Conservation (phyloP, 225 moss, liverwort and hornwort genomes). For the Bryoerythrophyllum caledonicum region DNA sequence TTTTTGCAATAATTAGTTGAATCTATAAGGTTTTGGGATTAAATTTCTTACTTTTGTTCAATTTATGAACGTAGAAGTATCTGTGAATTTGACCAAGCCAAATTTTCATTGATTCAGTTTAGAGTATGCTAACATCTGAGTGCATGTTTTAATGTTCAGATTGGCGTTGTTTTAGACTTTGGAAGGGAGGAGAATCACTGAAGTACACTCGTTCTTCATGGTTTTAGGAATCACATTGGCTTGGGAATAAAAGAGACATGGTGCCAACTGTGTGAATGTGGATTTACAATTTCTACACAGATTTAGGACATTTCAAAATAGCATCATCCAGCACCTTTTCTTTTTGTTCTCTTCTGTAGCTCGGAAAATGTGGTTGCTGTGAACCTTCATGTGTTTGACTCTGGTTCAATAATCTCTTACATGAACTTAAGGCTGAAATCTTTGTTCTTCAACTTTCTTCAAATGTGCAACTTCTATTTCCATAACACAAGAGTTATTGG, state of each 20-base stretch:
- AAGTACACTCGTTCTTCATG: neutral
- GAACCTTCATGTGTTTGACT: neutral
- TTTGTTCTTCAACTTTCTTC: neutral
- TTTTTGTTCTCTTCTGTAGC: neutral
- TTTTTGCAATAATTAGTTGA: too few species aligned
- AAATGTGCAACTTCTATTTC: too few species aligned
- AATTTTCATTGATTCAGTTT: neutral
- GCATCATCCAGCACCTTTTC: constrained; percentile 15
- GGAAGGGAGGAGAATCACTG: constrained; percentile 54
- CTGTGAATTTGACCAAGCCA: too few species aligned
- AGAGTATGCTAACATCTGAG: constrained; percentile 16
- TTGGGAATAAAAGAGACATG: constrained; percentile 14
- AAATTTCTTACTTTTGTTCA: too few species aligned
- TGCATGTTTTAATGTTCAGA: constrained; percentile 32
- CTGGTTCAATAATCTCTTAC: constrained; percentile 7
- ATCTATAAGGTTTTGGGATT: too few species aligned
- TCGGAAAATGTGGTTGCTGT: neutral
- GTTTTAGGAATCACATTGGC: constrained; percentile 7
- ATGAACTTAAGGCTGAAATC: neutral
- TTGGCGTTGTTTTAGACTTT: constrained; percentile 55
- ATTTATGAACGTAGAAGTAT: too few species aligned
- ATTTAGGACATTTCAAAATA: constrained; percentile 9
- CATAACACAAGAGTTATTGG: too few species aligned
- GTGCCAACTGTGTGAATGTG: constrained; percentile 10
- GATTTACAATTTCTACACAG: neutral